Evolutionary conservation across 148 eudicot genomes (phyloP).

Genomic region (Cornus florida): DNA sequence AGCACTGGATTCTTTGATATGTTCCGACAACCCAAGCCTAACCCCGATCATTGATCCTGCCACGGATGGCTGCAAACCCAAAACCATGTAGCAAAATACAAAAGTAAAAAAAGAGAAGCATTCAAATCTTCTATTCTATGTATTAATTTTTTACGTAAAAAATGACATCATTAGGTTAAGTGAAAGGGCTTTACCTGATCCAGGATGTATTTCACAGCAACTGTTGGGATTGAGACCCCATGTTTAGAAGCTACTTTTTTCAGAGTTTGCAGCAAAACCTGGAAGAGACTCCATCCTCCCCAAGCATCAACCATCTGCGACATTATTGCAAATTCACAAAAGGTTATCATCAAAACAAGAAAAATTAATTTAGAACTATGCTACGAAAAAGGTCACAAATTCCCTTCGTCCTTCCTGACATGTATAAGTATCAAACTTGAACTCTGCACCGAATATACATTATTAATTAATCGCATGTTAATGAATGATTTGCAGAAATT

Average conservation of each 20-base stretch:
- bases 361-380: background rate
- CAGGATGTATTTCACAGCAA: conserved; percentile 78
- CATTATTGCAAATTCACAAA: background rate
- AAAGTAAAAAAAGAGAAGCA: background rate
- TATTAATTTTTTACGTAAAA: background rate
- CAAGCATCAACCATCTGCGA: conserved; percentile 97
- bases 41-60: conserved; percentile 98
- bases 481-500: no score
- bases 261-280: conserved; percentile 68
- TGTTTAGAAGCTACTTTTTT: conserved; percentile 72
- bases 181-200: conserved; percentile 62
- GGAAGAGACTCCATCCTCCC: conserved; percentile 99
- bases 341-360: background rate
- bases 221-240: conserved; percentile 84
- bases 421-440: no score
- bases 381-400: no score
- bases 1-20: conserved; percentile 65
- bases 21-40: conserved; percentile 87
- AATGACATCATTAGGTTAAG: background rate
- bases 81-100: background rate
- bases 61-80: conserved; percentile 69
- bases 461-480: no score
- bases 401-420: background rate
- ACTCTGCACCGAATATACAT: no score
- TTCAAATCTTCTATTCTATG: no score